phyloP scores from a whole-genome alignment of 208 protist genomes.

The Crithidia expoeki region DNA sequence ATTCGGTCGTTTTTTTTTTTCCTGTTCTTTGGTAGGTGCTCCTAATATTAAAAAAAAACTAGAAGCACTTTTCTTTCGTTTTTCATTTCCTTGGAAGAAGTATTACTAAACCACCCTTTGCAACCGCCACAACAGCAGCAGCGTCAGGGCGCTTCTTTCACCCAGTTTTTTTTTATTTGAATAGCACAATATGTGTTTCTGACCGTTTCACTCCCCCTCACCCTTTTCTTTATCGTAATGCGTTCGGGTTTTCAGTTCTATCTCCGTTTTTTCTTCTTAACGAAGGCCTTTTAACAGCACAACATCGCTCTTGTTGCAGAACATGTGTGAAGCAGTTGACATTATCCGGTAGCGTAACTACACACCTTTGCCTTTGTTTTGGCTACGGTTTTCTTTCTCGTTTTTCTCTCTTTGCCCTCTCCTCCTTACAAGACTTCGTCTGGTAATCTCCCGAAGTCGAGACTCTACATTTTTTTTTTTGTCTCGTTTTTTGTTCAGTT shows the following conservation, averaged over 20 bases:
- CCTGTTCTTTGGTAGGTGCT: constrained; percentile 23
- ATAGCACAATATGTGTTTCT: neutral
- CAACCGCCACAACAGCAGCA: constrained; percentile 19
- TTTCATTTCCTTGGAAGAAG: constrained; percentile 13
- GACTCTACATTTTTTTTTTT: constrained; percentile 8
- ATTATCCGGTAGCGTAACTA: neutral
- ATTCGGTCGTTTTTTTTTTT: constrained; percentile 10
- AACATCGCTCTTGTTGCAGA: constrained; percentile 5
- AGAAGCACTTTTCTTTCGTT: neutral
- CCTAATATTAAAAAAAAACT: constrained; percentile 4
- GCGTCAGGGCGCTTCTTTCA: constrained; percentile 18
- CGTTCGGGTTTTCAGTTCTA: constrained; percentile 7
- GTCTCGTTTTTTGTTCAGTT: constrained; percentile 12
- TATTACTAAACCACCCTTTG: neutral
- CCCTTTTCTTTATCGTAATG: constrained; percentile 13
- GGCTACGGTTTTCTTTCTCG: neutral
- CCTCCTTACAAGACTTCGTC: constrained; percentile 2
- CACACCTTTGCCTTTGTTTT: neutral
- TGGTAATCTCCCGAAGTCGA: constrained; percentile 8
- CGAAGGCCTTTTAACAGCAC: neutral
- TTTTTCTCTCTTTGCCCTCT: constrained; percentile 9
- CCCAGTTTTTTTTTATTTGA: constrained; percentile 1
- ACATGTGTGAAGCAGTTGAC: neutral
- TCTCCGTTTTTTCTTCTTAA: constrained; percentile 16
- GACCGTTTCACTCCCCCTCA: neutral